Conservation (phyloP, 371 early-diverging fungal genomes). For the Mortierella sp. region DNA sequence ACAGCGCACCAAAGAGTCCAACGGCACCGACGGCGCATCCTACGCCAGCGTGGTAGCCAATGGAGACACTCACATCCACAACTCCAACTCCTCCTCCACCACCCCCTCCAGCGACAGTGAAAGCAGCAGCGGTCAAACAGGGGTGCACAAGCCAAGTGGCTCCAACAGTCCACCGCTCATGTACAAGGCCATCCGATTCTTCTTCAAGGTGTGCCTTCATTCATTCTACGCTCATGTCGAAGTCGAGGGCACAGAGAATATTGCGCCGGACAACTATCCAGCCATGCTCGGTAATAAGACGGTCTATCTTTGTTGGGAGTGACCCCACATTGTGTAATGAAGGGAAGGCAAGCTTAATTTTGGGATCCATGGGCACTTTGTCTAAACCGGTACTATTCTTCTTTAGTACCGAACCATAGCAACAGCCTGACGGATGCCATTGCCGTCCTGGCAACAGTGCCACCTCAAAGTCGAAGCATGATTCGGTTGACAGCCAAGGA, state of each 20-base stretch:
- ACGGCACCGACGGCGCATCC: too few relatives aligned
- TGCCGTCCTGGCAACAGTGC: slow-evolving; percentile 42
- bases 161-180: slow-evolving; percentile 33
- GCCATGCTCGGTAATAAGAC: slow-evolving; percentile 46
- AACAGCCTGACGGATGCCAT: slow-evolving; percentile 53
- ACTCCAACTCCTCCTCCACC: background rate
- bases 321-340: slow-evolving; percentile 12
- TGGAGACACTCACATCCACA: background rate
- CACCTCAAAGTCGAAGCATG: slow-evolving; percentile 40
- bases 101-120: slow-evolving; percentile 47
- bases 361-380: background rate
- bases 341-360: background rate
- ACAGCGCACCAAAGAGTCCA: too few relatives aligned
- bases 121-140: too few relatives aligned
- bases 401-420: slow-evolving; percentile 47
- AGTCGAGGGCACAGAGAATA: slow-evolving; percentile 50
- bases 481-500: slow-evolving; percentile 52
- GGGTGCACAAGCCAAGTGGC: background rate
- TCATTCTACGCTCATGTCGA: slow-evolving; percentile 51
- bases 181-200: slow-evolving; percentile 50
- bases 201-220: slow-evolving; percentile 51
- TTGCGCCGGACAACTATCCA: slow-evolving; percentile 43
- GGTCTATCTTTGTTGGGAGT: background rate
- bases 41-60: background rate
- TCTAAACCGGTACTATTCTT: background rate